These are phyloP conservation scores for Capsicum baccatum DNA, from an alignment of 257 asterid genomes.

Conservation along the genomic window DNA sequence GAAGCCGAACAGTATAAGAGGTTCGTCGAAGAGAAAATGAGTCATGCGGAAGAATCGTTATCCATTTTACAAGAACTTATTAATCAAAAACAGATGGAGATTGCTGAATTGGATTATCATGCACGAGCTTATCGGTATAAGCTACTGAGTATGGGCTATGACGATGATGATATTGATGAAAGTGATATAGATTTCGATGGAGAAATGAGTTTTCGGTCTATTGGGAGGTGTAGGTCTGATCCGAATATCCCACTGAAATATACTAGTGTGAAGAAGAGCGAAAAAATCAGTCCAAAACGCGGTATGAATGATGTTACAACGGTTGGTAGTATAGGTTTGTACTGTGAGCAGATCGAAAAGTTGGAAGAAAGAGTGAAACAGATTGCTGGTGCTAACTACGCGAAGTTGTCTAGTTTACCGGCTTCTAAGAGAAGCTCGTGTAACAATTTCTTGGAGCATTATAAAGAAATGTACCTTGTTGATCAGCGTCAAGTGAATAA, in stretches of 20 bases:
- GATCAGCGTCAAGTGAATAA: slow-evolving; percentile 31
- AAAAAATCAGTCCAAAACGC: slow-evolving; percentile 37
- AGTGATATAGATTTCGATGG: slow-evolving; percentile 49
- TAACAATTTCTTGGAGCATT: slow-evolving; percentile 31
- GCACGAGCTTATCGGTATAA: slow-evolving; percentile 65
- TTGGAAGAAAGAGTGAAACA: slow-evolving; percentile 63
- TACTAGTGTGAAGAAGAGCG: slow-evolving; percentile 42
- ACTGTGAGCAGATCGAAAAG: slow-evolving; percentile 67
- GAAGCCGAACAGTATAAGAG: slow-evolving; percentile 92
- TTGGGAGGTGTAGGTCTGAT: slow-evolving; percentile 66
- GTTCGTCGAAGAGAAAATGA: slow-evolving; percentile 79
- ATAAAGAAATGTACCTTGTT: slow-evolving; percentile 30
- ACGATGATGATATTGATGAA: slow-evolving; percentile 48
- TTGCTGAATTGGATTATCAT: slow-evolving; percentile 67
- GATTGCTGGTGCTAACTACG: slow-evolving; percentile 56
- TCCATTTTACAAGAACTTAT: slow-evolving; percentile 79
- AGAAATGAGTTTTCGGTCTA: slow-evolving; percentile 35
- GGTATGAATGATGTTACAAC: slow-evolving; percentile 31
- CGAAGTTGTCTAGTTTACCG: slow-evolving; percentile 41
- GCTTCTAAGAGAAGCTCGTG: slow-evolving; percentile 37
- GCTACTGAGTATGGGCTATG: slow-evolving; percentile 66
- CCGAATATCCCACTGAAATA: slow-evolving; percentile 45
- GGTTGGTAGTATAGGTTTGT: slow-evolving; percentile 41
- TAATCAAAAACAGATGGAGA: slow-evolving; percentile 85
- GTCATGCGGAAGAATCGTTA: slow-evolving; percentile 81